These are phyloP conservation scores for Exophiala sideris DNA, from an alignment of 2,329 filamentous ascomycete species.

Conservation along the genomic window DNA sequence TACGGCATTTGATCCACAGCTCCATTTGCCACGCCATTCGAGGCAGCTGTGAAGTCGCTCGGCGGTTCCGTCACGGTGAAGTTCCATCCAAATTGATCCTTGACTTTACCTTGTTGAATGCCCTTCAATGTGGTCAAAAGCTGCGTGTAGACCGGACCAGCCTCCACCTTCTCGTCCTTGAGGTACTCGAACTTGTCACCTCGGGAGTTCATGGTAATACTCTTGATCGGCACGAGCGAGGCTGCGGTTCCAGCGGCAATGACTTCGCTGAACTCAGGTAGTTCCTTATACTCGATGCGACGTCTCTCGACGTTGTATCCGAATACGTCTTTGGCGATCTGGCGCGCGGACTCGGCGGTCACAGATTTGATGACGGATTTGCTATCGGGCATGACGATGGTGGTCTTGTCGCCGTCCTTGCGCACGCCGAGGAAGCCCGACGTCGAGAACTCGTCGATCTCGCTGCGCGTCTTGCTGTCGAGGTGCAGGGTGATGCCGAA, in stretches of 20 bases:
- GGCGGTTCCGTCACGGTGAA: constrained; percentile 35
- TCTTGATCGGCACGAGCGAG: constrained; percentile 84
- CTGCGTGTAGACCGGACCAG: constrained; percentile 69
- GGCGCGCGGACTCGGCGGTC: constrained; percentile 73
- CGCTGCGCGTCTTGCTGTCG: constrained; percentile 76
- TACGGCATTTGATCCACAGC: constrained; percentile 23
- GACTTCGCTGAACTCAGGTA: constrained; percentile 68
- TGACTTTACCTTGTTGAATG: constrained; percentile 76
- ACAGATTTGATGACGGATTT: constrained; percentile 84
- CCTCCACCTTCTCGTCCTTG: constrained; percentile 50
- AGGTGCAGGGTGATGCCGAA: constrained; percentile 94
- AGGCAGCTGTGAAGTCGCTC: constrained; percentile 17
- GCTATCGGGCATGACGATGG: constrained; percentile 81
- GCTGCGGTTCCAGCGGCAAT: constrained; percentile 91
- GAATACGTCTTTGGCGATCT: constrained; percentile 66
- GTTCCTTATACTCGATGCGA: constrained; percentile 59
- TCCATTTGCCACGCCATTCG: constrained; percentile 16
- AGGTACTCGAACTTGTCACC: constrained; percentile 56
- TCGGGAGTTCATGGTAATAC: constrained; percentile 69
- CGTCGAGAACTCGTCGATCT: constrained; percentile 94
- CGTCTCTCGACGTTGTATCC: constrained; percentile 83
- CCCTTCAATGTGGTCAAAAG: constrained; percentile 74
- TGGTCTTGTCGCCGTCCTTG: constrained; percentile 52
- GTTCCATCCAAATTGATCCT: constrained; percentile 75
- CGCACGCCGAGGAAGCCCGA: constrained; percentile 84